These are phyloP conservation scores for Seiridium cupressi DNA, from an alignment of 2,329 filamentous ascomycete genomes.

Conservation along the genomic window DNA sequence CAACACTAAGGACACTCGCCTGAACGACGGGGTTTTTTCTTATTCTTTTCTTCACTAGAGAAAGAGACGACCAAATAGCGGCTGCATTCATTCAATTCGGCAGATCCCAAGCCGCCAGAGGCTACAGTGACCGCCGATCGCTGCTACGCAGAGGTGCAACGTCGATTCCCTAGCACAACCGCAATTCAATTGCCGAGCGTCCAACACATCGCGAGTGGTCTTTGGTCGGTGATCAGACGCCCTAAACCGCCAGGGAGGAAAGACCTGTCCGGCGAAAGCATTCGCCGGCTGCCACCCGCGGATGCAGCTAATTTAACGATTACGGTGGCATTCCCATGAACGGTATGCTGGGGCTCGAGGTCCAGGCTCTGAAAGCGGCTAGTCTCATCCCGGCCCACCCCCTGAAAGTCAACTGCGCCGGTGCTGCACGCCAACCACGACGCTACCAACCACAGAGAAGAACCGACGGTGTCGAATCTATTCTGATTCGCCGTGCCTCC, in stretches of 20 bases:
- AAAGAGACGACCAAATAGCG: not conserved
- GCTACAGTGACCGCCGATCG: too few species aligned
- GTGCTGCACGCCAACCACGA: not conserved
- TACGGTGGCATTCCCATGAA: not conserved
- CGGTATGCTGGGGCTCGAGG: conserved; percentile 2
- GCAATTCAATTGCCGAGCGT: not conserved
- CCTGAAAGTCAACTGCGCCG: conserved; percentile 7
- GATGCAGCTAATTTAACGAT: conserved; percentile 8
- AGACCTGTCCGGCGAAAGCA: not conserved
- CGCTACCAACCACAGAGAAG: not conserved
- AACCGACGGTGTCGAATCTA: not conserved
- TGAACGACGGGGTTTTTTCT: not conserved
- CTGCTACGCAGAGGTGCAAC: too few species aligned
- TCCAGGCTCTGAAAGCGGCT: conserved; percentile 1
- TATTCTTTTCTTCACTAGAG: not conserved
- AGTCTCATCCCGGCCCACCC: conserved; percentile 2
- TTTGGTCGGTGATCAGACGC: not conserved
- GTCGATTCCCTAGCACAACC: not conserved
- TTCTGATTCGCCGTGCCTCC: not conserved
- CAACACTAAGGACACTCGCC: too few species aligned
- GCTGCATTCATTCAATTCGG: too few species aligned
- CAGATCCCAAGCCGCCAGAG: too few species aligned
- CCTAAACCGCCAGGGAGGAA: not conserved
- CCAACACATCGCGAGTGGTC: not conserved
- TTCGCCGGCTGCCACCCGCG: not conserved